A percentile compares a stretch with the other conserved stretches of the same genome.
Conservation (phyloP, 164 flowering plant species). For the Magnolia officinalis region DNA sequence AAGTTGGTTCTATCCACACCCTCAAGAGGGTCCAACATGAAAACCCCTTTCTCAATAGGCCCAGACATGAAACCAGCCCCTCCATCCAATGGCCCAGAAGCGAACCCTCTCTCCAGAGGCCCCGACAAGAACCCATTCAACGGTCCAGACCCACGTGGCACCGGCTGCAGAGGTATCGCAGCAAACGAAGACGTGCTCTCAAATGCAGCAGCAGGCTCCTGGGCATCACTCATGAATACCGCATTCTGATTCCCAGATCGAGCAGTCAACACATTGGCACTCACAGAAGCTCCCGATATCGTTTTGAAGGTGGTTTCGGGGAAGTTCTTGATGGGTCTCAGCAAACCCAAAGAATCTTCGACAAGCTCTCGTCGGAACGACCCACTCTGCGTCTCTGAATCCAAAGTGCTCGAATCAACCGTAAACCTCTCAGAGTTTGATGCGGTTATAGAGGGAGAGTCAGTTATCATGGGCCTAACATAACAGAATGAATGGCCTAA, state of each 20-base stretch:
- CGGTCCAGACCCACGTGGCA: constrained; percentile 54
- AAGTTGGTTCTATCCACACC: constrained; percentile 42
- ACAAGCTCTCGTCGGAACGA: constrained; percentile 48
- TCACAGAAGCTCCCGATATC: constrained; percentile 70
- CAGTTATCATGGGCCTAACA: constrained; percentile 50
- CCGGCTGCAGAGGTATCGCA: constrained; percentile 57
- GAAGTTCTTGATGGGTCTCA: constrained; percentile 31
- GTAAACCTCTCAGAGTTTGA: constrained; percentile 64
- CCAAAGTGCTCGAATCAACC: constrained; percentile 54
- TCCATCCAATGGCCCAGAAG: constrained; percentile 59
- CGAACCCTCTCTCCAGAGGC: constrained; percentile 57
- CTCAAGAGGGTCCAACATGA: constrained; percentile 58
- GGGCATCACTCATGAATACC: constrained; percentile 32
- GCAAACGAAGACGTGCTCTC: constrained; percentile 61
- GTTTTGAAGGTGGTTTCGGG: constrained; percentile 53
- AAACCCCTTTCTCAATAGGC: constrained; percentile 47
- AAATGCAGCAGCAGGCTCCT: constrained; percentile 55
- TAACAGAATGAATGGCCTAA: constrained; percentile 69
- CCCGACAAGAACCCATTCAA: constrained; percentile 60
- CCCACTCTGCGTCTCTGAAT: constrained; percentile 55
- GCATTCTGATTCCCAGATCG: constrained; percentile 45
- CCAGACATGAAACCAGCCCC: constrained; percentile 55
- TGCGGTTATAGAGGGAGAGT: constrained; percentile 51
- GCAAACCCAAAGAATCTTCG: constrained; percentile 33
- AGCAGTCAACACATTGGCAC: constrained; percentile 59